Conservation (phyloP, 169 alveolate genomes). For the Toxoplasma gondii region DNA sequence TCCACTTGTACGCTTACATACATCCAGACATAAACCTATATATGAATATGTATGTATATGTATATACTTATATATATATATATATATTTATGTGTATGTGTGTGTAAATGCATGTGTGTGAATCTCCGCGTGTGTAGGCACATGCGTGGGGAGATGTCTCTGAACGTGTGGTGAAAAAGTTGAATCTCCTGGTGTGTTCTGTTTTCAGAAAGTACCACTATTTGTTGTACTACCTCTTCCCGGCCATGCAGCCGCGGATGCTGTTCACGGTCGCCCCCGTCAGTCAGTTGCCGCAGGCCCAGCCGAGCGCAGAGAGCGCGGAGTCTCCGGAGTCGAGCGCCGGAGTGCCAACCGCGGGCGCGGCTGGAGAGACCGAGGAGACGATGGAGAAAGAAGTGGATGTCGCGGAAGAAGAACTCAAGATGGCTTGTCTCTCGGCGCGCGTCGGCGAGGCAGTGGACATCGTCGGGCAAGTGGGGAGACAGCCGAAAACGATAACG, state of each 20-base stretch:
- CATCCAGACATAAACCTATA: background rate
- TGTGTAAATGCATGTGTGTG: background rate
- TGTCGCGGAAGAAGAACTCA: conserved; percentile 83
- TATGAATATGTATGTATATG: background rate
- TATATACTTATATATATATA: background rate
- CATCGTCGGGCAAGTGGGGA: conserved; percentile 91
- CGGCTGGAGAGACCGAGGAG: background rate
- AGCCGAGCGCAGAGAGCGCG: conserved; percentile 41
- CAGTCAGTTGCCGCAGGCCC: conserved; percentile 47
- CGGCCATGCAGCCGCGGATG: conserved; percentile 88
- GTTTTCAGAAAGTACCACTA: conserved; percentile 84
- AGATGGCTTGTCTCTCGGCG: conserved; percentile 87
- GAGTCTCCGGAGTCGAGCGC: conserved; percentile 38
- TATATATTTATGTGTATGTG: too few relatives aligned
- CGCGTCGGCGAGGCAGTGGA: conserved; percentile 96
- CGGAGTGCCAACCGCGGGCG: conserved; percentile 19
- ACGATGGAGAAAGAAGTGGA: conserved; percentile 12
- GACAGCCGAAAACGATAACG: conserved; percentile 68
- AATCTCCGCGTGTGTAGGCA: background rate
- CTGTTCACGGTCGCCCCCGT: conserved; percentile 83
- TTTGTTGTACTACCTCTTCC: conserved; percentile 92
- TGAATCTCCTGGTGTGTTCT: background rate
- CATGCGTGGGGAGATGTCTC: background rate
- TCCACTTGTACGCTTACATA: too few relatives aligned
- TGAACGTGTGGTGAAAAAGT: too few relatives aligned